Conservation (phyloP, 148 eudicot species). For the Spergularia bocconei region DNA sequence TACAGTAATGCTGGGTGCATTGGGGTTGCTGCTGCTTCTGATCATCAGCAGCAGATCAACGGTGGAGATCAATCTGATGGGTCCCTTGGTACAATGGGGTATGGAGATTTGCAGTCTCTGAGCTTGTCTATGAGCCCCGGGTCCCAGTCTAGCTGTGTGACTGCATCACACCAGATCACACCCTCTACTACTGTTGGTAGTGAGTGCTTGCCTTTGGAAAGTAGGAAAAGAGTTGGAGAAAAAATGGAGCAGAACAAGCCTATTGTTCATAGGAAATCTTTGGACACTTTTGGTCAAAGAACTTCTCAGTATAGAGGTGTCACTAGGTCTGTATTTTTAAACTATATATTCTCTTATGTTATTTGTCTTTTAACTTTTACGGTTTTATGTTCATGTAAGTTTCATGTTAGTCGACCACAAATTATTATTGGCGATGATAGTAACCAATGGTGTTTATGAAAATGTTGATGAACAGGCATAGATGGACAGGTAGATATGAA, state of each 20-base stretch:
- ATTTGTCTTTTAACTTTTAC: background rate
- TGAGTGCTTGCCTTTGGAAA: constrained; percentile 47
- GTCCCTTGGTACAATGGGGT: constrained; percentile 37
- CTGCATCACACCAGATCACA: constrained; percentile 62
- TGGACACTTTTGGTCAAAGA: constrained; percentile 94
- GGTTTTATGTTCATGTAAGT: too few relatives aligned
- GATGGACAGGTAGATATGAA: constrained; percentile 61
- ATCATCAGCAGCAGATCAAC: constrained; percentile 24
- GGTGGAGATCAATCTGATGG: constrained; percentile 34
- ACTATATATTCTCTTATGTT: background rate
- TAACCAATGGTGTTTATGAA: background rate
- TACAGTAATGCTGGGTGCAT: constrained; percentile 20
- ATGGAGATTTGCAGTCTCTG: constrained; percentile 66
- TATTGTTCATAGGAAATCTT: constrained; percentile 87
- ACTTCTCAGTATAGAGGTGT: constrained; percentile 98
- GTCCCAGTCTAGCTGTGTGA: constrained; percentile 83
- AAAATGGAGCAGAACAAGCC: constrained; percentile 51
- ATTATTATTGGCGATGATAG: too few relatives aligned
- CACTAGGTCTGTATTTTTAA: constrained; percentile 53
- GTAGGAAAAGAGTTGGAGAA: constrained; percentile 53
- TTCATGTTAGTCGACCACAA: too few relatives aligned
- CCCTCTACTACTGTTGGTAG: constrained; percentile 15
- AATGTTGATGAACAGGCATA: constrained; percentile 52
- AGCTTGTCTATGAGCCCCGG: constrained; percentile 93
- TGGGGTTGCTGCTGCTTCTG: background rate